Evolutionary conservation across 768 basidiomycete genomes (phyloP), one percentile per base, ranked within the genome.

Genomic region (Clavaria fumosa): DNA sequence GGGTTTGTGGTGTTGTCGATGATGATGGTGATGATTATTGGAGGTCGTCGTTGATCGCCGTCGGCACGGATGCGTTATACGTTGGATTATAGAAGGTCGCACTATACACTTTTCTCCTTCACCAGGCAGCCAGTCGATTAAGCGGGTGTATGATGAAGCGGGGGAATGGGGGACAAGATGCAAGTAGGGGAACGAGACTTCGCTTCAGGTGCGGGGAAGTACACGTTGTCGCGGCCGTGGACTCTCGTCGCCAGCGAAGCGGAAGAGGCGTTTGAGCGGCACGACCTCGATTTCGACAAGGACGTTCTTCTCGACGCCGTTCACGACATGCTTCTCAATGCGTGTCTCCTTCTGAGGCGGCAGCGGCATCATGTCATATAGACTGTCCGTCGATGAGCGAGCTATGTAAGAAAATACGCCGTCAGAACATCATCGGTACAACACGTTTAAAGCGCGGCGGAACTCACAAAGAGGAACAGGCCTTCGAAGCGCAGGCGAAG

Each of bases 371-470:
- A 72, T 58, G 11, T 75, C 72, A 46, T 82, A 83, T 3, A 74
- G 78, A 50, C 65, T 68, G 48, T 81, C 82, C 2, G 78, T 80
- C 78, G 77, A 81, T 2, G 80, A 73, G 20, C 76, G 75, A 9
- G 60, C 78, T 80, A 40, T 15, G 28, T 15, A 10, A 2, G 11
- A 3, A 27, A 19, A 4, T 6, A 15, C 42, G 12, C 27, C n/a
- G 12, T 22, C 33, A 31, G 31, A 41, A 2, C 10, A 35, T n/a
- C n/a, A 32, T 2, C 23, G 20, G 42, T 12, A 43, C 36, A 42
- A 33, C 5, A 48, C 74, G 51, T 48, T 77, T 76, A 68, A 57
- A 75, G 73, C 27, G 65, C 60, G 12, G 52, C 49, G 18, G 70
- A 67, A 33, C 72, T 50, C 47, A 51, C 63, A n/a, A 15, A 47